A percentile compares a stretch with the other conserved stretches of the same genome.
Conservation (phyloP, 2,329 filamentous ascomycete species). For the Fusarium begoniae region DNA sequence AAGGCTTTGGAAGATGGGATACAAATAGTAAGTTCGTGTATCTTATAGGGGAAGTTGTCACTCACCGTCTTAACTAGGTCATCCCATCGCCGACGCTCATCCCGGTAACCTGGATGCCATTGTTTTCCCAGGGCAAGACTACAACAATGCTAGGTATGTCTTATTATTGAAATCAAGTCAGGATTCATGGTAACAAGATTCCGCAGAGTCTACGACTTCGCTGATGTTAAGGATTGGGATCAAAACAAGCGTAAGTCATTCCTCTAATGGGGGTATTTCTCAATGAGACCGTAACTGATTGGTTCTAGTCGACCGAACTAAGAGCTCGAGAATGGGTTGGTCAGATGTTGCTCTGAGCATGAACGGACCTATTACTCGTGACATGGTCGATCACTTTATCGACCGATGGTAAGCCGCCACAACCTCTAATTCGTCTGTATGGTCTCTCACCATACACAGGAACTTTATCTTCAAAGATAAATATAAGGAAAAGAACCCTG, state of each 20-base stretch:
- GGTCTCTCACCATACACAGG: conserved; percentile 46
- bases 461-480: conserved; percentile 90
- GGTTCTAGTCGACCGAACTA: conserved; percentile 72
- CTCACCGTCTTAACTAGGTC: conserved; percentile 52
- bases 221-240: conserved; percentile 79
- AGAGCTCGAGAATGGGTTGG: conserved; percentile 91
- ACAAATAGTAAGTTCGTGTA: conserved; percentile 68
- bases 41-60: neutral
- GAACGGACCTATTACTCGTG: conserved; percentile 77
- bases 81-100: conserved; percentile 85
- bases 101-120: conserved; percentile 79
- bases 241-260: conserved; percentile 73
- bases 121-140: conserved; percentile 90
- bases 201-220: conserved; percentile 76
- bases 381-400: conserved; percentile 79
- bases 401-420: conserved; percentile 72
- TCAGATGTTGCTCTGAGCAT: conserved; percentile 84
- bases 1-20: conserved; percentile 84
- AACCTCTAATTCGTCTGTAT: rapidly evolving
- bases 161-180: rapidly evolving
- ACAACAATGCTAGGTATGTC: conserved; percentile 76
- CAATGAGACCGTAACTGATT: neutral
- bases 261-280: rapidly evolving
- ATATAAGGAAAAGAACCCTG: conserved; percentile 66
- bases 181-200: neutral